Evolutionary conservation across 2,329 filamentous ascomycete species (phyloP), one percentile per base, ranked within the genome.

Genomic region (Ceratocystis diversiconidia): DNA sequence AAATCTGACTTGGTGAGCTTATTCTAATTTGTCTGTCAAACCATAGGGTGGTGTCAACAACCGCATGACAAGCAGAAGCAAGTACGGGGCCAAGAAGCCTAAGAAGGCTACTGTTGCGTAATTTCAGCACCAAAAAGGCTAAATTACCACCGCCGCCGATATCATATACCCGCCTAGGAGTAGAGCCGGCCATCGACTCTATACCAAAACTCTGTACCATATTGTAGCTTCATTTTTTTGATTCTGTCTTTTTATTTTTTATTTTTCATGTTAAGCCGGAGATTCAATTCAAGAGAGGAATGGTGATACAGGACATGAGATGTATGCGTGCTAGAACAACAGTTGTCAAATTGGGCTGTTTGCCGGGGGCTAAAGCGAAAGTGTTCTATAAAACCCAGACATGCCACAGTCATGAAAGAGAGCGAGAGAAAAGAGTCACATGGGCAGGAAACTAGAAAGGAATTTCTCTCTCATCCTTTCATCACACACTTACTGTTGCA

Each of bases 31-130:
- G 55, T 46, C 25, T 60, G 22, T 25, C 22, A 19, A 28, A 43
- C 5, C 68, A 12, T 69, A 96, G 92, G 90, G 90, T 73, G 94
- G 94, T 80, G 94, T 99, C 70, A 86, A 85, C 25, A 94, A 85
- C 75, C 82, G 94, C 71, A 83, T 88, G 72, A 89, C 86, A 25
- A 90, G 89, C 75, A 83, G 94, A 72, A 96, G 91, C 73, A 99
- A 99, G 78, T 99, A 96, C 74, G 94, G 94, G 68, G 95, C 94
- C 62, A 99, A 99, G 86, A 97, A 96, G 80, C 92, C 94, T 0
- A 97, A 97, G 86, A 85, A 85, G 75, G 85, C 86, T 25, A 80
- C 81, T 0, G 79, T 84, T 46, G 79, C 80, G 69, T 79, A 71
- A 67, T 62, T 15, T 7, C 41, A 30, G n/a, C 28, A 28, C 3